A percentile compares a stretch with the other conserved stretches of the same genome.
Conservation (phyloP, 495 filamentous ascomycete genomes). For the Aspergillus asperescens region DNA sequence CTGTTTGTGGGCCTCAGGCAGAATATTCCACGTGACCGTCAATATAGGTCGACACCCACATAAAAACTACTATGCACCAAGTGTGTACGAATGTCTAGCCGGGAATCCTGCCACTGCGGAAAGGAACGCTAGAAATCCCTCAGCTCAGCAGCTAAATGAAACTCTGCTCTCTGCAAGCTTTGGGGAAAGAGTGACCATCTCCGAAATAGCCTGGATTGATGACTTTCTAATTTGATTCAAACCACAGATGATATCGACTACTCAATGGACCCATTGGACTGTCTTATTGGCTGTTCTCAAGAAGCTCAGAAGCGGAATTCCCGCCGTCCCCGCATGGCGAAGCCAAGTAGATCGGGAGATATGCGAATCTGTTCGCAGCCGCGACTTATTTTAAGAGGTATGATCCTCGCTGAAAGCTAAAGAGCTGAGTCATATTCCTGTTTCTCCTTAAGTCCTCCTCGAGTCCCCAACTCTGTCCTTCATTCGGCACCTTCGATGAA, state of each 20-base stretch:
- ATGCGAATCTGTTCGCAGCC: neutral
- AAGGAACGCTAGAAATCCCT: too few relatives aligned
- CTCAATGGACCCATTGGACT: neutral
- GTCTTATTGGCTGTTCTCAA: neutral
- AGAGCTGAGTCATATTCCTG: slow-evolving; percentile 7
- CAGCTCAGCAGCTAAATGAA: too few relatives aligned
- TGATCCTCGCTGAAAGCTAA: slow-evolving; percentile 1
- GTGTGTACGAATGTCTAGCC: too few relatives aligned
- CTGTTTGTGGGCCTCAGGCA: slow-evolving; percentile 8
- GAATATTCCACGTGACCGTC: slow-evolving; percentile 7
- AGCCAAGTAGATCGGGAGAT: slow-evolving; percentile 3
- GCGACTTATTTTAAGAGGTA: neutral
- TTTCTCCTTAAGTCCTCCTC: neutral
- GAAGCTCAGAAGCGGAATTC: neutral
- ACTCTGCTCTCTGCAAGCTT: too few relatives aligned
- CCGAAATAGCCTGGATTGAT: neutral
- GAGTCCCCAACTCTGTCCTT: neutral
- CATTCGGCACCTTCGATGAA: neutral
- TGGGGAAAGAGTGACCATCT: neutral
- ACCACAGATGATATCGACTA: neutral
- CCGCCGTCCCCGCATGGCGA: slow-evolving; percentile 1
- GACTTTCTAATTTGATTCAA: neutral
- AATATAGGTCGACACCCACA: too few relatives aligned
- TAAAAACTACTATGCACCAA: too few relatives aligned
- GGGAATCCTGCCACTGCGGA: too few relatives aligned